A percentile compares a stretch with the other conserved stretches of the same genome.
phyloP scores from a whole-genome alignment of 129 eudicot species.

The Escallonia herrerae region DNA sequence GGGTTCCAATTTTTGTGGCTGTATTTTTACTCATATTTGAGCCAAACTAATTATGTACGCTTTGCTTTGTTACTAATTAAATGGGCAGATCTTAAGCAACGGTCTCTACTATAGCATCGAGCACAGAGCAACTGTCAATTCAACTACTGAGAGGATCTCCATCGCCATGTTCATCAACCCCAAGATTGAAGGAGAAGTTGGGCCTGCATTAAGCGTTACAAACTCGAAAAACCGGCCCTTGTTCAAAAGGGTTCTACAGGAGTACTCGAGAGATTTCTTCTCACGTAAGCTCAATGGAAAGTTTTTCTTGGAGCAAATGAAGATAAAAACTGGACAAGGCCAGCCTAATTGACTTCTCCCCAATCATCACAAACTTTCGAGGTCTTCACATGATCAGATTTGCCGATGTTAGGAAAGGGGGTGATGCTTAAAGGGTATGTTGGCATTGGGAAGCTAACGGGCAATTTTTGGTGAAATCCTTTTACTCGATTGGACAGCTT shows the following conservation, averaged over 20 bases:
- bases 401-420: too few relatives aligned
- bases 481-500: too few relatives aligned
- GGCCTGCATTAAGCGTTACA: conserved; percentile 27
- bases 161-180: conserved; percentile 39
- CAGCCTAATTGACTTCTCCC: too few relatives aligned
- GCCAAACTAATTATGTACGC: too few relatives aligned
- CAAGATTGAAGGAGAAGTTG: conserved; percentile 36
- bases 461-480: too few relatives aligned
- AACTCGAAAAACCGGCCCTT: conserved; percentile 22
- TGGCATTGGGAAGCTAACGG: too few relatives aligned
- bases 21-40: too few relatives aligned
- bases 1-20: too few relatives aligned
- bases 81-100: conserved; percentile 33
- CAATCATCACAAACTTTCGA: too few relatives aligned
- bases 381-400: too few relatives aligned
- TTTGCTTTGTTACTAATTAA: not conserved
- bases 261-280: conserved; percentile 35
- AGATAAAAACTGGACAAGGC: conserved; percentile 5
- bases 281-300: conserved; percentile 36
- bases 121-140: conserved; percentile 36
- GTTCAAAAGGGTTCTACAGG: conserved; percentile 27
- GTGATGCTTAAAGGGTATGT: too few relatives aligned
- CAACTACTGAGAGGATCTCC: conserved; percentile 23
- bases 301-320: conserved; percentile 35
- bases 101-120: conserved; percentile 36